Evolutionary conservation across 2,329 filamentous ascomycete species (phyloP), one percentile per base, ranked within the genome.

Genomic region (Hypoxylon sp.): DNA sequence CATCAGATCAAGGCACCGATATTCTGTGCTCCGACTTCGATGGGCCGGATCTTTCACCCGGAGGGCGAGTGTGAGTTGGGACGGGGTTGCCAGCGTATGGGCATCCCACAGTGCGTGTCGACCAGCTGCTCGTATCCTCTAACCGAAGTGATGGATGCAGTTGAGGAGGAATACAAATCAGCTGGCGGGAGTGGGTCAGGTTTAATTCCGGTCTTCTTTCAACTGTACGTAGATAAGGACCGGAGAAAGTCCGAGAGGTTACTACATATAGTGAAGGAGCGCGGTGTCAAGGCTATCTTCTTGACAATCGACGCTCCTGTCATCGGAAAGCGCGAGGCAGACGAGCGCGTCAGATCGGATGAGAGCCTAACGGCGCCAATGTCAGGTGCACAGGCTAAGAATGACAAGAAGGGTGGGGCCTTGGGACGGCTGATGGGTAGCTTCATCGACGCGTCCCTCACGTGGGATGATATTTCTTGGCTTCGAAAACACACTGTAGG

Each of bases 391-490:
- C 80, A 80, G 65, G 80, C 81, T 0, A 81, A 81, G 21, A 85
- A 86, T 66, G 87, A 88, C 75, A 71, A 77, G 50, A 83, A 87
- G 69, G 88, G 88, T 32, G 83, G 85, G 0, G 84, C 86, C 10
- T 73, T 89, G 60, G 83, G 87, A 19, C 75, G 89, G 60, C 79
- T 86, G 65, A 85, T 89, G 83, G 85, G 86, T 10, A 74, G 79
- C 30, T 87, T 86, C 78, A 84, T 91, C 73, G 88, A 90, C 74
- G 73, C 86, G 3, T 82, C 84, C 17, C 79, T 89, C 13, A 84
- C 73, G 6, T 93, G 90, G 90, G 83, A 86, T 48, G 90, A 91
- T 75, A 82, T 92, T 1, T 80, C 83, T 3, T 93, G 90, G 89
- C 75, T 92, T 21, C 86, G 89, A 81, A 84, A 82, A 76, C 79